Evolutionary conservation across 2,329 filamentous ascomycete genomes (phyloP).

Genomic region (Colletotrichum sp.): DNA sequence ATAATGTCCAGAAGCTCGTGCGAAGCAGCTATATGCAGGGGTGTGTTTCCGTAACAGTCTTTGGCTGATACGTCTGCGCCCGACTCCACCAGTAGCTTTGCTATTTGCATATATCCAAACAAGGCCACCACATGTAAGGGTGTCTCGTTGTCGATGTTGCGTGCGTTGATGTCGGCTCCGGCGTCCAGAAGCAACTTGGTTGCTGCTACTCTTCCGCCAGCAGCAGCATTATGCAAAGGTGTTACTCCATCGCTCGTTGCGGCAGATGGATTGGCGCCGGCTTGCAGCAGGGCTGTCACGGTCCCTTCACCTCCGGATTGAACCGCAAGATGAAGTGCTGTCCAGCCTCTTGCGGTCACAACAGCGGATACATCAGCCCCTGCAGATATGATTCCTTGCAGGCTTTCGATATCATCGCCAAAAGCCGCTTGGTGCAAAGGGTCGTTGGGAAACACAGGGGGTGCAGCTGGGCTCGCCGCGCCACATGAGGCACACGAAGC

Average conservation of each 20-base stretch:
- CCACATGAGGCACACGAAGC: not conserved
- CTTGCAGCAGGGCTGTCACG: not conserved
- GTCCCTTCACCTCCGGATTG: not conserved
- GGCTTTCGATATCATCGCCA: not conserved
- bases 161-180: not conserved
- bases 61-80: not conserved
- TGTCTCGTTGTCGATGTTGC: not conserved
- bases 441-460: not conserved
- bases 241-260: not conserved
- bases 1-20: not conserved
- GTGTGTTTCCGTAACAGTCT: not conserved
- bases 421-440: not conserved
- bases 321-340: not conserved
- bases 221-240: not conserved
- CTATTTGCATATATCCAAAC: not conserved
- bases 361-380: not conserved
- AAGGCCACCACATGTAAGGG: not conserved
- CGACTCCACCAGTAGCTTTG: not conserved
- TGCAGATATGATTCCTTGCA: not conserved
- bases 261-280: not conserved
- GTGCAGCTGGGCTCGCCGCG: not conserved
- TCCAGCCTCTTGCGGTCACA: not conserved
- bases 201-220: not conserved
- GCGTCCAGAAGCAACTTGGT: not conserved
- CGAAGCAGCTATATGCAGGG: not conserved